phyloP scores from a whole-genome alignment of 2,329 filamentous ascomycete genomes.

The Colletotrichum paranaense region DNA sequence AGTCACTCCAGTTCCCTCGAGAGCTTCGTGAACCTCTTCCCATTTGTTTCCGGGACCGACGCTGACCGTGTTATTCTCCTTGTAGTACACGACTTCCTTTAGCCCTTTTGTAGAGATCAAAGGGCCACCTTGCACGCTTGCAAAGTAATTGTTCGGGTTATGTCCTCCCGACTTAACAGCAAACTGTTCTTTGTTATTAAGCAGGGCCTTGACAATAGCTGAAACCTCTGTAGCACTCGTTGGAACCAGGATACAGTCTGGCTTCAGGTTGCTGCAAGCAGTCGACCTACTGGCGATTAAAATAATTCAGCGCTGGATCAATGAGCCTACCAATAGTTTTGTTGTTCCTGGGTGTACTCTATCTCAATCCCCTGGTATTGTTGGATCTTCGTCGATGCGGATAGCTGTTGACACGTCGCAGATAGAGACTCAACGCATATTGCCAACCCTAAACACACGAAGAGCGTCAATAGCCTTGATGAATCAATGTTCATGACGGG shows the following conservation, averaged over 20 bases:
- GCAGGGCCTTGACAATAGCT: constrained; percentile 61
- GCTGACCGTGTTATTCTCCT: constrained; percentile 48
- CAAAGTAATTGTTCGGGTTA: constrained; percentile 64
- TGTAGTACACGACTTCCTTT: constrained; percentile 52
- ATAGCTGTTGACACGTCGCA: constrained; percentile 2
- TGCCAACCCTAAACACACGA: neutral
- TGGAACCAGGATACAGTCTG: constrained; percentile 60
- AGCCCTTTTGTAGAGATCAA: constrained; percentile 60
- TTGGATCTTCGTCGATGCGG: constrained; percentile 3
- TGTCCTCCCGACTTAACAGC: constrained; percentile 69
- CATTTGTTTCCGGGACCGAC: constrained; percentile 60
- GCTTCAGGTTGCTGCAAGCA: constrained; percentile 53
- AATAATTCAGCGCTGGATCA: neutral
- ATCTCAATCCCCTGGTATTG: neutral
- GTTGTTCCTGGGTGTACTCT: constrained; percentile 1
- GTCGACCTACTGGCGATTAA: constrained; percentile 50
- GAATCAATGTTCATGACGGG: too few species aligned
- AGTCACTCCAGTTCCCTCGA: constrained; percentile 55
- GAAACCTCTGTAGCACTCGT: constrained; percentile 62
- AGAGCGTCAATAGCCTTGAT: neutral
- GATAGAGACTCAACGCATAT: neutral
- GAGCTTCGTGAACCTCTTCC: constrained; percentile 51
- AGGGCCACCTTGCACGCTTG: constrained; percentile 61
- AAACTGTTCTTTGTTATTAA: constrained; percentile 59
- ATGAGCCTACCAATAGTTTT: constrained; percentile 4